A percentile compares a stretch with the other conserved stretches of the same genome.
These are phyloP conservation scores for Globisporangium perplexum DNA, from an alignment of 352 stramenopile species.

Conservation along the genomic window DNA sequence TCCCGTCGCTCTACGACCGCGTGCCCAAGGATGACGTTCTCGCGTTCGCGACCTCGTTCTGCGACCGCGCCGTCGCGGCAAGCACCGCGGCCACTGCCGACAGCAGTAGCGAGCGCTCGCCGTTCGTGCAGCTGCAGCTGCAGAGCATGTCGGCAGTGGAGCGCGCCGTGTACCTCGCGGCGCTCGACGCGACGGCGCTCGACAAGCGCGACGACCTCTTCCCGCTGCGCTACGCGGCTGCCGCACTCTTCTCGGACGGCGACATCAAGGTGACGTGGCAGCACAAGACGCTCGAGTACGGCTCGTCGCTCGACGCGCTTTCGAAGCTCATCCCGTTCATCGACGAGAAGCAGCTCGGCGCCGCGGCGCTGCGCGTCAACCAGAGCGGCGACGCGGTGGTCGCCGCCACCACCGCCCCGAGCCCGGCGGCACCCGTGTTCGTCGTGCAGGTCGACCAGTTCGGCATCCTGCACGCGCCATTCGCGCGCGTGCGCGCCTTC, in stretches of 20 bases:
- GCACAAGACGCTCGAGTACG: constrained; percentile 65
- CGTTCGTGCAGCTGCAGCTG: constrained; percentile 30
- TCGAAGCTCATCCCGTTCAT: constrained; percentile 61
- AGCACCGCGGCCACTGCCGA: not conserved
- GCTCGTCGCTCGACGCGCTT: constrained; percentile 49
- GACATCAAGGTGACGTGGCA: constrained; percentile 38
- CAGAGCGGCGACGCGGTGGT: not conserved
- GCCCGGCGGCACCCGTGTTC: constrained; percentile 22
- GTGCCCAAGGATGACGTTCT: constrained; percentile 46
- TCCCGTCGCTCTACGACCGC: constrained; percentile 76
- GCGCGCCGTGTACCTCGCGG: constrained; percentile 32
- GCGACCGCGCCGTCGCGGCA: constrained; percentile 1
- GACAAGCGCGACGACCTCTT: constrained; percentile 61
- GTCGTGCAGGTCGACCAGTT: constrained; percentile 87
- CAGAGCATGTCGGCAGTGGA: constrained; percentile 18
- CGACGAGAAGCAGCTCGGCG: constrained; percentile 22
- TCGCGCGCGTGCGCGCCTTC: constrained; percentile 77
- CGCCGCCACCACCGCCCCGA: constrained; percentile 1
- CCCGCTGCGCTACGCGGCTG: constrained; percentile 75
- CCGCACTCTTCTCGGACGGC: constrained; percentile 69
- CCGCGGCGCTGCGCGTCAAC: constrained; percentile 1
- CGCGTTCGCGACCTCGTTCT: constrained; percentile 30
- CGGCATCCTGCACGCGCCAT: constrained; percentile 81
- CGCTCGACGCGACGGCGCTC: constrained; percentile 22
- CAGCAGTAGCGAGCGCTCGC: not conserved